Conservation (phyloP, 2,329 filamentous ascomycete species). For the Paecilomyces dactylethromorphus region DNA sequence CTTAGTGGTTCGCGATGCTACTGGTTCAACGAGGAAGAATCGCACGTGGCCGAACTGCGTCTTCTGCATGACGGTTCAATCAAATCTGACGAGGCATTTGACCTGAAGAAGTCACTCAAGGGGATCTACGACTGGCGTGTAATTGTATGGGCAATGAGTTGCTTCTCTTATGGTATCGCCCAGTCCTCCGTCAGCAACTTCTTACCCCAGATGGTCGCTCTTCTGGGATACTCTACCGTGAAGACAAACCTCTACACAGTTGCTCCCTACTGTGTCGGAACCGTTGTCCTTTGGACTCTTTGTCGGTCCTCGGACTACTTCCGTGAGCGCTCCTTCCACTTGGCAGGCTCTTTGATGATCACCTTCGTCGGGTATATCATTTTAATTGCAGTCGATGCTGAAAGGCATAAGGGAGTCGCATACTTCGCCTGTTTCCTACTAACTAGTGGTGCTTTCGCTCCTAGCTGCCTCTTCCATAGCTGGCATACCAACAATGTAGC, state of each 20-base stretch:
- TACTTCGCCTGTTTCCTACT: conserved; percentile 10
- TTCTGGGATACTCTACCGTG: conserved; percentile 12
- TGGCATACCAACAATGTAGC: conserved; percentile 9
- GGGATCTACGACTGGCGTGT: not conserved
- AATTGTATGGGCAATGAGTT: not conserved
- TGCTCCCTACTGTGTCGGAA: conserved; percentile 5
- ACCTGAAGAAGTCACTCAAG: not conserved
- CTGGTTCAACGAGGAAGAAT: conserved; percentile 3
- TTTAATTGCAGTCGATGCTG: conserved; percentile 6
- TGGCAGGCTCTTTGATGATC: conserved; percentile 7
- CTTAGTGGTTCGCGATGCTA: conserved; percentile 1
- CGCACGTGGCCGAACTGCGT: not conserved
- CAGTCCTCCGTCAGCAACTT: conserved; percentile 4
- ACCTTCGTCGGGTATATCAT: conserved; percentile 11
- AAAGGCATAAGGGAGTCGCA: conserved; percentile 3
- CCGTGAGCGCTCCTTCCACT: conserved; percentile 13
- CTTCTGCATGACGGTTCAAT: conserved; percentile 6
- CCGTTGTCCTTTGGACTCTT: conserved; percentile 6
- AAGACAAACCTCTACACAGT: conserved; percentile 14
- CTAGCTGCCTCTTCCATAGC: conserved; percentile 7
- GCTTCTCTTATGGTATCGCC: conserved; percentile 4
- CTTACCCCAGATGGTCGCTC: not conserved
- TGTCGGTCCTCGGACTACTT: conserved; percentile 12
- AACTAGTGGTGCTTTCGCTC: conserved; percentile 6
- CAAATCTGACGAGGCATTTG: not conserved